Base-by-base conservation (phyloP, 2,329 filamentous ascomycete species). In the Botryosphaeria dothidea region DNA sequence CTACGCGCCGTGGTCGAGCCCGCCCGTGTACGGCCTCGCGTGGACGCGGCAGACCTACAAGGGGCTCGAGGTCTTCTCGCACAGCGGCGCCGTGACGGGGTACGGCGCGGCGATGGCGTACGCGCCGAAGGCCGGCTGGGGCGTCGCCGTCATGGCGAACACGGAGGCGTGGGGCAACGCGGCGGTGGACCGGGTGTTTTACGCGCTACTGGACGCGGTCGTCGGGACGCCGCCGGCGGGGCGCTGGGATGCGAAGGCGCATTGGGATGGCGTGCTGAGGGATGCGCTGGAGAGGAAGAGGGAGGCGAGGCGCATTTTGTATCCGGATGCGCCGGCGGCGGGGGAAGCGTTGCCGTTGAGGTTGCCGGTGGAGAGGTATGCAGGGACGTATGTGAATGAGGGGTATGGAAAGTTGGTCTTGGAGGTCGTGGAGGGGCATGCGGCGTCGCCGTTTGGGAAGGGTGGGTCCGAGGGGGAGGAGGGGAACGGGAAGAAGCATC, bases 81-180 rank as follows among this genome's bases (percentile, higher is more conserved):
- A 65, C 21, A 31, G 11, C 13, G 62, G 62, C 27, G 15, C 25
- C 4, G 62, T 65, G 19, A 65, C 62, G 19, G 62, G 62, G 51
- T 65, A 58, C 21, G 62, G 43, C 4, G 51, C 62, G 15, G 8
- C 5, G 7, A 38, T 57, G 41, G 51, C 51, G 21, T 65, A 57
- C 5, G 41, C 27, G 41, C 62, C 62, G 0, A 4, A 41, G 41
- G 25, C 43, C 11, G n/a, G 31, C 1, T 65, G 62, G 62, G 62
- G 41, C 11, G 52, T 65, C 1, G 52, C 27, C 4, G 41, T 65
- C 29, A 46, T 65, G 27, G 62, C 62, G 41, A 65, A 65, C 9
- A 65, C 62, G 11, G 62, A 65, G 25, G 43, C 58, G 3, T 0
- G 9, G 25, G 31, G 62, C 21, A 19, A 19, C 2, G 21, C 8